Percentiles rank a stretch among this genome's conserved stretches.
These are phyloP conservation scores for Chytriomyces sp. DNA, from an alignment of 192 early-diverging fungal species.

Conservation along the genomic window DNA sequence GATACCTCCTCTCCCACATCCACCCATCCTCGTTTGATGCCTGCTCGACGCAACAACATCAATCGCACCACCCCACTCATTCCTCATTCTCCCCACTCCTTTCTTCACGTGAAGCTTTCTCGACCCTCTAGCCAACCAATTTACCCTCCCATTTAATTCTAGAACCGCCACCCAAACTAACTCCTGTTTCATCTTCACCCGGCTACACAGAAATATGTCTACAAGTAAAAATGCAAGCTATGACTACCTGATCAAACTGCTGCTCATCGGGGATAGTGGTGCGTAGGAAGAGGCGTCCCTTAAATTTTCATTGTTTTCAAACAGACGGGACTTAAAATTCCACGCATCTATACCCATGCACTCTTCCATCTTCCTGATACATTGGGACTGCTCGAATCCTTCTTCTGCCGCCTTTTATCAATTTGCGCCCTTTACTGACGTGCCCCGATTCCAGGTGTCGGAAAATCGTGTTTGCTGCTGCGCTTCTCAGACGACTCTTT, in stretches of 20 bases:
- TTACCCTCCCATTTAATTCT: neutral
- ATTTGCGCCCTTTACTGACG: neutral
- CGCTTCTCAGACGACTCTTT: slow-evolving; percentile 99
- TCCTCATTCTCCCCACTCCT: neutral
- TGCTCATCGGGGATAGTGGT: slow-evolving; percentile 98
- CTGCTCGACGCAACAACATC: no score
- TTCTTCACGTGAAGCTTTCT: neutral
- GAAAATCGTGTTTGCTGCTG: slow-evolving; percentile 94
- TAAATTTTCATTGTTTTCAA: slow-evolving; percentile 14
- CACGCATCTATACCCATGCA: neutral
- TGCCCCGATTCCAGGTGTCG: slow-evolving; percentile 71
- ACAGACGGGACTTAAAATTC: neutral
- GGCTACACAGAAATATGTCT: slow-evolving; percentile 54
- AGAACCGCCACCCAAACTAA: no score
- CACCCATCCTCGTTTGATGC: no score
- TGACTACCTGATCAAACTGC: slow-evolving; percentile 98
- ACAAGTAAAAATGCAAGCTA: slow-evolving; percentile 92
- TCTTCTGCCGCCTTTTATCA: neutral
- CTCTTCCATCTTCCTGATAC: neutral
- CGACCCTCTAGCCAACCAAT: neutral
- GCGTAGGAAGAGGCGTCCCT: slow-evolving; percentile 41
- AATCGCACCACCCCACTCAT: neutral
- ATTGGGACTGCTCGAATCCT: neutral
- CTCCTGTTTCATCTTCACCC: neutral
- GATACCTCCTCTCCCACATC: no score